A percentile compares a stretch with the other conserved stretches of the same genome.
Conservation (phyloP, 1,284 basidiomycete species). For the Boletus holoroseus region DNA sequence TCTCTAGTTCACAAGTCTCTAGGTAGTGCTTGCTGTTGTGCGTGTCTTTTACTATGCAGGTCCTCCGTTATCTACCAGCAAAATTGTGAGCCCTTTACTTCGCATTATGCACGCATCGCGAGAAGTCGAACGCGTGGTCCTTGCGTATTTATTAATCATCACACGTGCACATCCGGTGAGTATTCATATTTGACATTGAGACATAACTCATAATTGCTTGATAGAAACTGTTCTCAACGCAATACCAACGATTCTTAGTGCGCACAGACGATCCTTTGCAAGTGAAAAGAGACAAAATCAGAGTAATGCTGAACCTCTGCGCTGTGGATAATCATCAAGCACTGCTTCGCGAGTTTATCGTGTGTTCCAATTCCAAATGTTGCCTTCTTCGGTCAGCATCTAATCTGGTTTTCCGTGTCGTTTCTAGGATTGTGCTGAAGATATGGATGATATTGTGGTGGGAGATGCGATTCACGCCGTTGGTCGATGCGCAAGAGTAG, state of each 20-base stretch:
- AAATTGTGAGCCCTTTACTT: conserved; percentile 62
- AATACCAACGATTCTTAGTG: conserved; percentile 65
- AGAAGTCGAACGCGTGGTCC: conserved; percentile 68
- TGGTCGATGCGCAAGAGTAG: conserved; percentile 63
- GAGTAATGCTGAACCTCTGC: conserved; percentile 61
- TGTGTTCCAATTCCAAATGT: conserved; percentile 36
- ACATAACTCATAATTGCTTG: conserved; percentile 1
- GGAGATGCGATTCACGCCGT: conserved; percentile 71
- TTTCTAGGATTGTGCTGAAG: conserved; percentile 68
- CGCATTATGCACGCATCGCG: conserved; percentile 58
- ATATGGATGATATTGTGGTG: conserved; percentile 65
- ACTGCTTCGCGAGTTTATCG: conserved; percentile 77
- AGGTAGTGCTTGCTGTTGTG: conserved; percentile 74
- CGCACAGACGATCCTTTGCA: conserved; percentile 58
- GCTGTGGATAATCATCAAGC: conserved; percentile 61
- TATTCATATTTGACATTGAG: conserved; percentile 11
- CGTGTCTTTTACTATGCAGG: conserved; percentile 73
- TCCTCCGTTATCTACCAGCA: conserved; percentile 49
- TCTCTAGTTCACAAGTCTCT: conserved; percentile 1
- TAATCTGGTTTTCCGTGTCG: neutral
- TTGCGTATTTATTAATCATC: conserved; percentile 66
- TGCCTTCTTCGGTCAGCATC: neutral
- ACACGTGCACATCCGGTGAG: conserved; percentile 59
- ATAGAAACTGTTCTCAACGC: conserved; percentile 56
- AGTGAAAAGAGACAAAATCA: conserved; percentile 72